Conservation (phyloP, 495 filamentous ascomycete genomes). For the Trichoderma gamsii region DNA sequence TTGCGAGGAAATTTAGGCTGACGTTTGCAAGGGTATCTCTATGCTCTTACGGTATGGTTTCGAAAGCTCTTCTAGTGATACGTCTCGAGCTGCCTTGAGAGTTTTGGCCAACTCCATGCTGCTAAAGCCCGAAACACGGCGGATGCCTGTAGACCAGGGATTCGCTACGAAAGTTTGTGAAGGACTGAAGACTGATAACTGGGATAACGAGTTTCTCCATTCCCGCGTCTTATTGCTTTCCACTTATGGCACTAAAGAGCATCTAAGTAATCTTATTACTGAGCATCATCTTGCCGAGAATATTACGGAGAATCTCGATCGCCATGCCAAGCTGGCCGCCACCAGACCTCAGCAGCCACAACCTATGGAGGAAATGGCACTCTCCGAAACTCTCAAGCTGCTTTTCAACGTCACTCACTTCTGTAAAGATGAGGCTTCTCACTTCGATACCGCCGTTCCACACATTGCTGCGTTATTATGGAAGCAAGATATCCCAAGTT, state of each 20-base stretch:
- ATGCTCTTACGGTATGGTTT: slow-evolving; percentile 68
- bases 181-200: slow-evolving; percentile 65
- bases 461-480: slow-evolving; percentile 67
- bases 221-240: slow-evolving; percentile 78
- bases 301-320: slow-evolving; percentile 59
- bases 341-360: slow-evolving; percentile 31
- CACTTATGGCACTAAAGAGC: slow-evolving; percentile 71
- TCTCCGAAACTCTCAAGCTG: slow-evolving; percentile 79
- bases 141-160: slow-evolving; percentile 75
- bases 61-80: slow-evolving; percentile 48
- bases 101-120: slow-evolving; percentile 85
- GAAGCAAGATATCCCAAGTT: slow-evolving; percentile 29
- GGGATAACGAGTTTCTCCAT: slow-evolving; percentile 83
- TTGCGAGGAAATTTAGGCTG: not conserved
- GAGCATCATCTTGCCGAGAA: slow-evolving; percentile 63
- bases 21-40: slow-evolving; percentile 59
- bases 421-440: slow-evolving; percentile 49
- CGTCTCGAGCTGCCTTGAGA: slow-evolving; percentile 71
- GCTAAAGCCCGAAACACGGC: slow-evolving; percentile 62
- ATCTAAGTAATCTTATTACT: slow-evolving; percentile 63
- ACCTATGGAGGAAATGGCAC: slow-evolving; percentile 70
- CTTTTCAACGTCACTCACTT: slow-evolving; percentile 81
- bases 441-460: slow-evolving; percentile 63
- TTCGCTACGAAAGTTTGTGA: slow-evolving; percentile 64
- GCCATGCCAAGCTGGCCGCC: slow-evolving; percentile 48